Evolutionary conservation across 352 stramenopile genomes (phyloP), one percentile per base, ranked within the genome.

Genomic region (Globisporangium emineosum): DNA sequence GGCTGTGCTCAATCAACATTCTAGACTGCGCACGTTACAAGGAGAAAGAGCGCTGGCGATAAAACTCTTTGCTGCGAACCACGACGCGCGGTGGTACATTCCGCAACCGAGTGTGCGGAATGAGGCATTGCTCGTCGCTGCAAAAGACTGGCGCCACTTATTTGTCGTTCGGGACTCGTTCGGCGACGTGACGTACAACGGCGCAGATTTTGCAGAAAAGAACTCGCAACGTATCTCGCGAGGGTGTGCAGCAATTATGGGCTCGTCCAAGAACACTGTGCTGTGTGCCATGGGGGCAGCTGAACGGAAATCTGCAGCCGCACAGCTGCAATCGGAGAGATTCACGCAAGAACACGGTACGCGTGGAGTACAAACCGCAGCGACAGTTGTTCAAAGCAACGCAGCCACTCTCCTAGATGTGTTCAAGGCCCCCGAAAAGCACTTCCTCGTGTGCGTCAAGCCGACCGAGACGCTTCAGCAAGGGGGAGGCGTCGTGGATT

Each of bases 401-500:
- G 75, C 81, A 4, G 77, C 86, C 56, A 80, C 79, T 4, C 58
- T 94, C 10, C 67, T 92, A 13, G 77, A 87, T 33, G 86, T 79
- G 3, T 65, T 94, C 0, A 83, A 81, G 50, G 73, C 86, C 58
- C 91, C 85, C 0, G 86, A 81, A 0, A 90, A 90, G 67, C 83
- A 94, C 63, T 92, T 94, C 57, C 40, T 91, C 25, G 80, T 92
- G 23, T 94, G 86, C 30, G 57, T 94, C 21, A 94, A 94, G 56
- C 83, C 86, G 13, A 90, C 79, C 40, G 72, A 80, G 45, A 68
- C 79, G 6, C 71, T 91, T 12, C 73, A 89, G 70, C 71, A 88
- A 70, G 73, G 70, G 0, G 30, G 30, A 3, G 30, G 30, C 30
- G 58, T 74, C 15, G 89, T 94, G 13, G 78, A 94, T 56, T 87